Conservation (phyloP, 1,139 yeast genomes). For the Lizanozyma gosingica region DNA sequence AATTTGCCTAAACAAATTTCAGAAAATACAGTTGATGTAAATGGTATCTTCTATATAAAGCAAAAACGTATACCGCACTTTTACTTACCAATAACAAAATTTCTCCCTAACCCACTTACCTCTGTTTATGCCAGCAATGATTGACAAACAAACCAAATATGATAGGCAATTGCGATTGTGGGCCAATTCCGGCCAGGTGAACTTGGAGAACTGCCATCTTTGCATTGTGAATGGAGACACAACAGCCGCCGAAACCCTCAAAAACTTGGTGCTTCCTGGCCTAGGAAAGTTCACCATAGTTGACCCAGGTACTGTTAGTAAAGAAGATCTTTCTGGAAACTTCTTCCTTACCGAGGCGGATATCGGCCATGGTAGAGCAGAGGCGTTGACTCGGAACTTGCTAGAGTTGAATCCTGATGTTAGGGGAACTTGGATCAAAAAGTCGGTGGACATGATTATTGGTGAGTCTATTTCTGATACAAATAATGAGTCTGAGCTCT, state of each 20-base stretch:
- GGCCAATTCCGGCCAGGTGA: conserved; percentile 70
- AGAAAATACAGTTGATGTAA: no score
- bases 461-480: no score
- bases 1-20: no score
- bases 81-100: no score
- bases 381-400: conserved; percentile 31
- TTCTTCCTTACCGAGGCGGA: conserved; percentile 49
- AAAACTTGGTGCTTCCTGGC: conserved; percentile 78
- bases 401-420: conserved; percentile 58
- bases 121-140: no score
- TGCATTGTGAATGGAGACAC: conserved; percentile 55
- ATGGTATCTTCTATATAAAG: no score
- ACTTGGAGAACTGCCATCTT: conserved; percentile 49
- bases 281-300: conserved; percentile 59
- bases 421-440: conserved; percentile 23
- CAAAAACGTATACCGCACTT: no score
- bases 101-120: no score
- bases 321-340: conserved; percentile 43
- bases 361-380: conserved; percentile 35
- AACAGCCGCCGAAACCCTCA: conserved; percentile 60
- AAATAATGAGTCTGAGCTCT: conserved; percentile 20
- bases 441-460: conserved; percentile 13
- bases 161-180: conserved; percentile 88
- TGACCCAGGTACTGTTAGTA: conserved; percentile 34
- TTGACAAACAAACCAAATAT: conserved; percentile 42